Conservation (phyloP, 345 rosid genomes). For the Lumnitzera racemosa region DNA sequence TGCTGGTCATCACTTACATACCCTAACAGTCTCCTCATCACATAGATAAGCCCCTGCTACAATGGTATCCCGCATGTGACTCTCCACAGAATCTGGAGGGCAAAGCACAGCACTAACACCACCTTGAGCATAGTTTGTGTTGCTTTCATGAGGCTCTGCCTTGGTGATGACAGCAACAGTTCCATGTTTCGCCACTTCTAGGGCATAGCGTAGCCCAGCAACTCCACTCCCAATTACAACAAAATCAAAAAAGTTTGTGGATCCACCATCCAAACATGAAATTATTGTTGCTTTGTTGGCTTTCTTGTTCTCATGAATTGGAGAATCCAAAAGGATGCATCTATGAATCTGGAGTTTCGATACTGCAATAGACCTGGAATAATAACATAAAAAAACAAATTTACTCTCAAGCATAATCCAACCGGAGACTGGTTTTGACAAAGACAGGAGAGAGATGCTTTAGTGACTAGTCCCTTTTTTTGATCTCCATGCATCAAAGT, state of each 20-base stretch:
- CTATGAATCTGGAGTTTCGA: slow-evolving; percentile 39
- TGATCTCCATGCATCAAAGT: too few relatives aligned
- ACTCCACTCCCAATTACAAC: slow-evolving; percentile 92
- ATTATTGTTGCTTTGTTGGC: slow-evolving; percentile 18
- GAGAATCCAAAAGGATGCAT: slow-evolving; percentile 23
- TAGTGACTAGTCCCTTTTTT: background rate
- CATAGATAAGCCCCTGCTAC: slow-evolving; percentile 94
- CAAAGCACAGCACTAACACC: slow-evolving; percentile 97
- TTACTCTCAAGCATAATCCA: background rate
- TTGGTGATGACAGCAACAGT: slow-evolving; percentile 87
- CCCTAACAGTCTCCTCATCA: slow-evolving; percentile 92
- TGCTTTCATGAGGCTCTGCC: slow-evolving; percentile 97
- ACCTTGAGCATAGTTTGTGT: slow-evolving; percentile 97
- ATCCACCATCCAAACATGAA: slow-evolving; percentile 31
- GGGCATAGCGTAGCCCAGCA: slow-evolving; percentile 92
- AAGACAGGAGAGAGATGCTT: too few relatives aligned
- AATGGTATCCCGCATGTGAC: slow-evolving; percentile 93
- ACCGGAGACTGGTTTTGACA: background rate
- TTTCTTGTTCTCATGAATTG: slow-evolving; percentile 23
- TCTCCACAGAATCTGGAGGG: slow-evolving; percentile 92
- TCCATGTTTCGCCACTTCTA: slow-evolving; percentile 90
- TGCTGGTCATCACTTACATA: slow-evolving; percentile 23
- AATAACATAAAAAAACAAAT: slow-evolving; percentile 9
- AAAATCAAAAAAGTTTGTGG: slow-evolving; percentile 79
- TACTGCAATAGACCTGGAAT: slow-evolving; percentile 48